Conservation (phyloP, 78 protist genomes). For the Pelomyxa schiedti region DNA sequence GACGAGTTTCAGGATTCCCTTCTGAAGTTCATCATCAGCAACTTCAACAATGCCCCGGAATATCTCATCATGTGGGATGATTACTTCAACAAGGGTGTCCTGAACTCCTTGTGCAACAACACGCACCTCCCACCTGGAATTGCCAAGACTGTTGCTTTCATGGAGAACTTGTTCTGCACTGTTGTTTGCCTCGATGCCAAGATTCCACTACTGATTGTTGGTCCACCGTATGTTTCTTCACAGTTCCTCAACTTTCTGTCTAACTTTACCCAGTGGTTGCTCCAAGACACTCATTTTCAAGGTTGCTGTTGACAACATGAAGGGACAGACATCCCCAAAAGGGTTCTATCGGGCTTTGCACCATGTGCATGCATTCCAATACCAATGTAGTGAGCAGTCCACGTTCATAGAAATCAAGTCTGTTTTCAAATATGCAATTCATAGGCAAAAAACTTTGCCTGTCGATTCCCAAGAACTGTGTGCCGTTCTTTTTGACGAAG, state of each 20-base stretch:
- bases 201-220: not conserved
- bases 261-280: no score
- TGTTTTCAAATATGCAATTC: not conserved
- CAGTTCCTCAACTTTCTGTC: no score
- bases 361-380: not conserved
- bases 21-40: no score
- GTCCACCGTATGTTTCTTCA: no score
- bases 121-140: not conserved
- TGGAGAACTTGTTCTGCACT: conserved; percentile 2
- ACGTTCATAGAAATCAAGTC: not conserved
- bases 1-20: no score
- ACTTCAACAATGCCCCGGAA: no score
- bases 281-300: conserved; percentile 1
- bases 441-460: not conserved
- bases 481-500: not conserved
- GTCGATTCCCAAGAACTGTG: not conserved
- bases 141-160: not conserved
- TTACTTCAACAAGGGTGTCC: no score
- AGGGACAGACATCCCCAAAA: not conserved
- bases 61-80: no score
- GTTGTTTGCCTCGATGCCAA: conserved; percentile 5
- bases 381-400: not conserved
- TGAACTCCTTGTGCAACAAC: no score
- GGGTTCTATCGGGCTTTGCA: not conserved
- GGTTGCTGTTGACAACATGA: conserved; percentile 2